phyloP scores from a whole-genome alignment of 176 grass and related monocot species.

The Oropetium thomaeum region DNA sequence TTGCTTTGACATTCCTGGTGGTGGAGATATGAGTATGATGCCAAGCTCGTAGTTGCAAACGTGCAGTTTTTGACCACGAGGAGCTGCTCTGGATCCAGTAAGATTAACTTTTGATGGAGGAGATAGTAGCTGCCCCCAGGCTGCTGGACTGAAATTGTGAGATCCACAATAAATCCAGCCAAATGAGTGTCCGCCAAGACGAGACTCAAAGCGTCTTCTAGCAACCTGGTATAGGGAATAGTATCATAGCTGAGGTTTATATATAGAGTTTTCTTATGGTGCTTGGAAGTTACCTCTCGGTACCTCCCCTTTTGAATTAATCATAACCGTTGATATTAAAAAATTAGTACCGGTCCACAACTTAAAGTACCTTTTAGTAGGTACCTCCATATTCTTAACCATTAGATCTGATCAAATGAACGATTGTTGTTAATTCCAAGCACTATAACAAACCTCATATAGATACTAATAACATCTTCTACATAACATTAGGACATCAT shows the following conservation, averaged over 20 bases:
- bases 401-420: too few species aligned
- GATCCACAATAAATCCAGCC: constrained; percentile 92
- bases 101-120: constrained; percentile 47
- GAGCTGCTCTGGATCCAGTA: constrained; percentile 19
- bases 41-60: constrained; percentile 93
- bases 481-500: constrained; percentile 14
- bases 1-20: constrained; percentile 29
- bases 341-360: too few species aligned
- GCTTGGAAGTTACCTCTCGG: too few species aligned
- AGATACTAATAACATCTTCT: neutral
- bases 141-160: constrained; percentile 95
- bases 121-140: constrained; percentile 59
- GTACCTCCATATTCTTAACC: too few species aligned
- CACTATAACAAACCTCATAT: too few species aligned
- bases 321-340: too few species aligned
- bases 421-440: too few species aligned
- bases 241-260: constrained; percentile 5
- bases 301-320: too few species aligned
- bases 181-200: constrained; percentile 41
- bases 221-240: constrained; percentile 50
- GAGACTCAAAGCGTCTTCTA: constrained; percentile 59
- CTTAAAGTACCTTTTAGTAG: too few species aligned
- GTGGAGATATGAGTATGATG: constrained; percentile 56
- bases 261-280: too few species aligned
- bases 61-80: constrained; percentile 48